Conservation (phyloP, 768 basidiomycete genomes). For the Phanerochaete sordida region DNA sequence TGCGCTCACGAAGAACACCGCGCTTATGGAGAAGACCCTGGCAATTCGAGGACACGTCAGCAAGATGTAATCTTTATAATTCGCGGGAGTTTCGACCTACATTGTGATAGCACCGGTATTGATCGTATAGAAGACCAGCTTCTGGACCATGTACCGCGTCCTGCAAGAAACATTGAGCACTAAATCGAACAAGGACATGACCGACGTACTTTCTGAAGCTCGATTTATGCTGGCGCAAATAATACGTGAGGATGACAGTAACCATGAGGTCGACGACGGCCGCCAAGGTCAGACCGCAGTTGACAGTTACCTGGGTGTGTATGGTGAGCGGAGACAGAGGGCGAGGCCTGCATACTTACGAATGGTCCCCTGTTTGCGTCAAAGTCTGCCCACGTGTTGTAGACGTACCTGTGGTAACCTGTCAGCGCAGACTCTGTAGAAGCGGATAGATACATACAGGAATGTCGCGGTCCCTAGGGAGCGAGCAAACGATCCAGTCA, state of each 20-base stretch:
- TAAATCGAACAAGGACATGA: neutral
- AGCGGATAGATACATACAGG: neutral
- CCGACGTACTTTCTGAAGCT: neutral
- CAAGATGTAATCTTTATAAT: neutral
- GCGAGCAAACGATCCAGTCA: too few species aligned
- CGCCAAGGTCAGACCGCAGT: neutral
- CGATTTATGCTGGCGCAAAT: neutral
- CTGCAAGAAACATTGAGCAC: neutral
- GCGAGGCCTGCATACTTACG: neutral
- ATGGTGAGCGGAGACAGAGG: neutral
- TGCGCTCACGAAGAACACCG: neutral
- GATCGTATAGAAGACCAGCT: constrained; percentile 1
- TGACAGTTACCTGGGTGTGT: constrained; percentile 2
- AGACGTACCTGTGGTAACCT: neutral
- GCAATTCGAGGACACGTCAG: neutral
- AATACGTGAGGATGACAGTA: constrained; percentile 2
- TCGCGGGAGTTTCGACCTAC: too few species aligned
- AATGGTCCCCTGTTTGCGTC: neutral
- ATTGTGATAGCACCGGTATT: constrained; percentile 7
- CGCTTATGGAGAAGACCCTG: neutral
- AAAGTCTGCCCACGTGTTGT: too few species aligned
- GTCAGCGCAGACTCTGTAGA: neutral
- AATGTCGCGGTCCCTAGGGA: too few species aligned
- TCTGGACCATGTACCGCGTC: neutral
- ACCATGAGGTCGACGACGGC: constrained; percentile 3